Evolutionary conservation across 257 asterid species (phyloP), one percentile per base, ranked within the genome.

Genomic region (Scutellaria barbata): DNA sequence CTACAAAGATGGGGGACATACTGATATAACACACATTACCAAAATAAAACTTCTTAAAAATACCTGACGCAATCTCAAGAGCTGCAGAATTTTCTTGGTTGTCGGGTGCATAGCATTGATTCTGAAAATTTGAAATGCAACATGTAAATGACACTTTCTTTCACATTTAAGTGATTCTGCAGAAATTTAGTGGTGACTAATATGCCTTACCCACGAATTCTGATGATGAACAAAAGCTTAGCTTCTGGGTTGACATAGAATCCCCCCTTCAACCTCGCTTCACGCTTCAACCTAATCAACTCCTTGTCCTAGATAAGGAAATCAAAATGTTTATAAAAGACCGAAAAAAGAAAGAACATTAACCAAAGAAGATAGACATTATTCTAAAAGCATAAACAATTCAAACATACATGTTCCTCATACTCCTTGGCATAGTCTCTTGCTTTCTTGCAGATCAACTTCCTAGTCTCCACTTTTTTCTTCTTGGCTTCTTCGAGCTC

Each of bases 241-340:
- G 96, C 92, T 57, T 89, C 95, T 0, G 95, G 95, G 35, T 76
- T 82, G 16, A 89, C 96, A 76, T 89, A 89, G 69, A 89, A 89
- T 5, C 96, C 96, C 17, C 96, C 96, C 71, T 86, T 89, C 92
- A 89, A 75, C 71, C 96, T 79, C 0, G 96, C 96, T 62, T 89
- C 96, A 0, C 95, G 89, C 86, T 89, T 89, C 87, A 89, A 74
- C 5, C 53, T 82, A 62, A 84, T 75, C 74, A 87, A 74, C 77
- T 87, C 90, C 67, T 42, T 87, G 54, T 86, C 89, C 95, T 87
- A 46, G 1, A 72, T 16, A 20, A 60, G 6, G 57, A 13, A 5
- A 58, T 52, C 8, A n/a, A 10, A 22, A 54, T 14, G 22, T 10
- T 7, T 5, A 71, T 10, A 74, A 35, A 40, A 7, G 25, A 16